Evolutionary conservation across 805 yeast species (phyloP).

Genomic region (Nakazawaea populi): DNA sequence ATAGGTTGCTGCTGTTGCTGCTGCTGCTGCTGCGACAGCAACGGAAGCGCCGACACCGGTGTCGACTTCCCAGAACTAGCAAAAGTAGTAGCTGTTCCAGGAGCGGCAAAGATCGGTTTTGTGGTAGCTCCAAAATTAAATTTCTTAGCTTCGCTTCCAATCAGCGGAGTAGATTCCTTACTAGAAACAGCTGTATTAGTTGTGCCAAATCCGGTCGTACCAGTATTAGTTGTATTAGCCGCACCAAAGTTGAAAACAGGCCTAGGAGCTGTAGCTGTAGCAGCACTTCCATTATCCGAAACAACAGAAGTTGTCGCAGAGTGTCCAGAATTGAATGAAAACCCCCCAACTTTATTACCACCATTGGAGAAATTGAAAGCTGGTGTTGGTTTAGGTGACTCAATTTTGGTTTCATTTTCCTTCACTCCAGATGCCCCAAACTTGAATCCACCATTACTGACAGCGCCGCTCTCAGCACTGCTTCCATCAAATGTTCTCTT

Average conservation of each 20-base stretch:
- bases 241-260: constrained; percentile 1
- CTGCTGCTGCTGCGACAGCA: no score
- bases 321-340: background rate
- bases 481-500: background rate
- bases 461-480: background rate
- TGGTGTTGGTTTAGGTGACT: constrained; percentile 8
- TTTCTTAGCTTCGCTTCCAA: background rate
- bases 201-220: background rate
- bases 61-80: background rate
- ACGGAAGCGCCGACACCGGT: background rate
- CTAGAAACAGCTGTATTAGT: background rate
- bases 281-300: background rate
- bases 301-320: constrained; percentile 5
- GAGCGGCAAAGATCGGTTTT: background rate
- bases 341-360: background rate
- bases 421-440: background rate
- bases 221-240: background rate
- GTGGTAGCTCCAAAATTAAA: background rate
- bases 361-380: background rate
- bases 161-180: constrained; percentile 6
- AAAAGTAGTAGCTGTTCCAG: background rate
- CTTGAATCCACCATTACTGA: background rate
- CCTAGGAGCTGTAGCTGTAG: background rate
- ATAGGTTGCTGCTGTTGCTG: background rate
- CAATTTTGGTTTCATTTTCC: background rate